Evolutionary conservation across 2,329 filamentous ascomycete species (phyloP).

Genomic region (Fusarium robinianum): DNA sequence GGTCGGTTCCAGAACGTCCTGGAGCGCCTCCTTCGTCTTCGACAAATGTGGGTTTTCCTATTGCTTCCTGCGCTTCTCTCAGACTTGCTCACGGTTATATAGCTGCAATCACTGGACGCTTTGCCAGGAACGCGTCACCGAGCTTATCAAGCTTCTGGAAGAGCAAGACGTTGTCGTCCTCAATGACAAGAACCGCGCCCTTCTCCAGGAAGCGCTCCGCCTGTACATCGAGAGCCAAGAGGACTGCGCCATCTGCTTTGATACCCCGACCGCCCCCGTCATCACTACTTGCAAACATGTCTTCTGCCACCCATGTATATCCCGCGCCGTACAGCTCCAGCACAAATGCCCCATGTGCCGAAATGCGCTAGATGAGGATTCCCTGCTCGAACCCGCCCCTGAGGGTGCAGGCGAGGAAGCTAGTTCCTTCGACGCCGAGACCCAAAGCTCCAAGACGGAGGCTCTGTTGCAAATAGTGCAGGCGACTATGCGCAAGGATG

Average conservation of each 20-base stretch:
- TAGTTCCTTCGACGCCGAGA: conserved; percentile 61
- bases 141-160: conserved; percentile 72
- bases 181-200: conserved; percentile 70
- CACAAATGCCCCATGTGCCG: conserved; percentile 86
- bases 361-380: conserved; percentile 63
- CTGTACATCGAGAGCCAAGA: conserved; percentile 80
- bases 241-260: conserved; percentile 81
- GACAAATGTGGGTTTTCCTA: conserved; percentile 63
- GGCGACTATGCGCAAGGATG: conserved; percentile 65
- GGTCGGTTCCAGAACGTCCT: conserved; percentile 74
- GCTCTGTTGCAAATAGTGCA: conserved; percentile 75
- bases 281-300: conserved; percentile 86
- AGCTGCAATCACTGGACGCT: conserved; percentile 87
- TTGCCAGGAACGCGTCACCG: conserved; percentile 72
- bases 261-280: conserved; percentile 70
- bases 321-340: conserved; percentile 73
- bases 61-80: too few relatives aligned
- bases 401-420: conserved; percentile 52
- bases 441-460: conserved; percentile 81
- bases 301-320: conserved; percentile 76
- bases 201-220: conserved; percentile 75
- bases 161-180: conserved; percentile 69
- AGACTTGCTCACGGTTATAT: conserved; percentile 12
- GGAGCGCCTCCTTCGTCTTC: conserved; percentile 78
- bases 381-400: conserved; percentile 67